Conservation (phyloP, 805 yeast genomes). For the Cyberlindnera maclurae region DNA sequence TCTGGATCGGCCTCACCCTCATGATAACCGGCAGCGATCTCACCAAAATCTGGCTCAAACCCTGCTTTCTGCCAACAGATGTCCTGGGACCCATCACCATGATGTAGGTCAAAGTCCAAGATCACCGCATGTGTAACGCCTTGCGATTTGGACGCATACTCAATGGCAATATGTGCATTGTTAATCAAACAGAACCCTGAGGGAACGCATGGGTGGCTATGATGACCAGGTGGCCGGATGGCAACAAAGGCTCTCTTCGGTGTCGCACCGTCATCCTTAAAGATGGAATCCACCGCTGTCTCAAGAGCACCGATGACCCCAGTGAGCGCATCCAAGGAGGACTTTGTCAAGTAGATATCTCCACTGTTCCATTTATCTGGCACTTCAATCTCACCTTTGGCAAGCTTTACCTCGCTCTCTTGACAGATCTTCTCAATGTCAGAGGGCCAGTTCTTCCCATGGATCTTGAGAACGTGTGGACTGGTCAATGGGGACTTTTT, state of each 20-base stretch:
- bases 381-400: constrained; percentile 54
- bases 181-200: constrained; percentile 79
- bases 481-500: constrained; percentile 42
- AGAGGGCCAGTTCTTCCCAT: constrained; percentile 69
- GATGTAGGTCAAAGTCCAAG: constrained; percentile 78
- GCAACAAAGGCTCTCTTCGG: constrained; percentile 52
- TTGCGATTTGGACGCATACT: constrained; percentile 58
- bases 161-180: constrained; percentile 75
- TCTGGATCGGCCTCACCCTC: constrained; percentile 27
- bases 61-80: constrained; percentile 78
- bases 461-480: constrained; percentile 61
- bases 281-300: constrained; percentile 54
- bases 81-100: constrained; percentile 87
- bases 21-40: constrained; percentile 21
- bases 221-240: constrained; percentile 83
- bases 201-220: constrained; percentile 76
- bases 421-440: constrained; percentile 50
- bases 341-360: constrained; percentile 66
- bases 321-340: constrained; percentile 61
- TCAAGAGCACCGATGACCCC: constrained; percentile 78
- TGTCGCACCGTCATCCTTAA: constrained; percentile 24
- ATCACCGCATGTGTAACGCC: constrained; percentile 76
- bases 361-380: constrained; percentile 81
- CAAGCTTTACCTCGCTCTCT: constrained; percentile 48
- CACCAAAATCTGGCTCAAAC: constrained; percentile 42